Percentiles rank a stretch among this genome's conserved stretches.
Conservation (phyloP, 2,329 filamentous ascomycete species). For the Aotearoamyces nothofagi region DNA sequence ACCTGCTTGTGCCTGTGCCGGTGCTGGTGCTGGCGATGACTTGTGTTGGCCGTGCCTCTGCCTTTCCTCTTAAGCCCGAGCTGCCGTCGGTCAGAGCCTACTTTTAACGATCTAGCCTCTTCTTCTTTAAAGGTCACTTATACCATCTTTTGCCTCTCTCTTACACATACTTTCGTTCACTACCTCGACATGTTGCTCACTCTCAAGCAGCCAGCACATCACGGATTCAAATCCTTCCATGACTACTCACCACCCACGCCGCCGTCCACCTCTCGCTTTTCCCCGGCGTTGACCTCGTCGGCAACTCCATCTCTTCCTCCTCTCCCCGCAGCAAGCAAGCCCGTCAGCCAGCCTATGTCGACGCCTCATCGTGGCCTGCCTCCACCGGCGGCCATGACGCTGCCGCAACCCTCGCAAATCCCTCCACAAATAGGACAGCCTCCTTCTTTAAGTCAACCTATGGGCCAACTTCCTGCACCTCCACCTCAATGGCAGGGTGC, state of each 20-base stretch:
- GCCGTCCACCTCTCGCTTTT: slow-evolving; percentile 25
- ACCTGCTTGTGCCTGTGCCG: no score
- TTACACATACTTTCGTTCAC: slow-evolving; percentile 15
- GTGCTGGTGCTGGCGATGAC: no score
- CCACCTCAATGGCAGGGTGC: slow-evolving; percentile 51
- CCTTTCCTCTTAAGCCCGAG: no score
- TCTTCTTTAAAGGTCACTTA: slow-evolving; percentile 14
- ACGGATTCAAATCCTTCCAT: slow-evolving; percentile 30
- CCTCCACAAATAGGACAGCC: slow-evolving; percentile 20
- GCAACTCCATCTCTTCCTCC: slow-evolving; percentile 18
- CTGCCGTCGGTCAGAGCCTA: no score
- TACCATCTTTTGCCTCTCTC: slow-evolving; percentile 14
- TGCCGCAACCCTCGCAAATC: slow-evolving; percentile 26
- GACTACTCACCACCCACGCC: slow-evolving; percentile 27
- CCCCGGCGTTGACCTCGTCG: slow-evolving; percentile 20
- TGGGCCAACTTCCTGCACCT: slow-evolving; percentile 43
- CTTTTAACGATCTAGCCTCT: no score
- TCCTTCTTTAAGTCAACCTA: slow-evolving; percentile 18
- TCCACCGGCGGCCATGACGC: slow-evolving; percentile 48
- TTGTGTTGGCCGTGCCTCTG: no score
- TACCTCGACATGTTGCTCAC: slow-evolving; percentile 32
- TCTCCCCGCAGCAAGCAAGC: slow-evolving; percentile 24
- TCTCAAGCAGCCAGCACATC: slow-evolving; percentile 29
- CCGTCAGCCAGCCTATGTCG: slow-evolving; percentile 45
- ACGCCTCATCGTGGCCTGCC: slow-evolving; percentile 55